Evolutionary conservation across 2,329 filamentous ascomycete species (phyloP).

Genomic region (Acarospora socialis): DNA sequence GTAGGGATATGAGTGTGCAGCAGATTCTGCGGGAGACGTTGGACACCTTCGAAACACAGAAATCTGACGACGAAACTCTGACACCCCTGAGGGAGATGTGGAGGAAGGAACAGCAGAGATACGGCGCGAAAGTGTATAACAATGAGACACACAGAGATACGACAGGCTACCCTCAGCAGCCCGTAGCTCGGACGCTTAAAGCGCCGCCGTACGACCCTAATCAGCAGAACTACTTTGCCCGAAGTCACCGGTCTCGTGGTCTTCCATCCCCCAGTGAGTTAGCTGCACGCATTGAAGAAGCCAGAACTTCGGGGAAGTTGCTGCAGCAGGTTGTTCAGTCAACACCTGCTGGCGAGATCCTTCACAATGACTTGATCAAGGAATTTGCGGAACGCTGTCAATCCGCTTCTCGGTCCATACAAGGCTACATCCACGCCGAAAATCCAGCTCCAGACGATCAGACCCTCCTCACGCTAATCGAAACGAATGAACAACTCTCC

Average conservation of each 20-base stretch:
- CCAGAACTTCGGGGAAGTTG: slow-evolving; percentile 76
- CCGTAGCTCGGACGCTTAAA: slow-evolving; percentile 28
- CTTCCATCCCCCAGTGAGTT: slow-evolving; percentile 62
- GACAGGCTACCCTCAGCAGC: slow-evolving; percentile 10
- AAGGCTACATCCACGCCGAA: slow-evolving; percentile 68
- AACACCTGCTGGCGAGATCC: slow-evolving; percentile 60
- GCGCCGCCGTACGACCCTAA: slow-evolving; percentile 25
- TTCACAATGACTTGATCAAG: slow-evolving; percentile 73
- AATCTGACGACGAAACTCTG: slow-evolving; percentile 60
- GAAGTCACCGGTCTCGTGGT: slow-evolving; percentile 32
- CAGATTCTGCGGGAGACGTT: slow-evolving; percentile 81
- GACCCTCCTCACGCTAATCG: slow-evolving; percentile 84
- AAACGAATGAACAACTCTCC: slow-evolving; percentile 84
- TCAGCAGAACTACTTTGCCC: slow-evolving; percentile 44
- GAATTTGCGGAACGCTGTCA: slow-evolving; percentile 85
- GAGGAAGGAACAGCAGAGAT: slow-evolving; percentile 78
- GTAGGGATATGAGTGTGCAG: slow-evolving; percentile 60
- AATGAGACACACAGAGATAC: slow-evolving; percentile 10
- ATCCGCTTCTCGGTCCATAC: slow-evolving; percentile 65
- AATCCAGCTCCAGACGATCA: slow-evolving; percentile 78
- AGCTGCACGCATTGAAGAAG: slow-evolving; percentile 72
- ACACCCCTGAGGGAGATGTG: slow-evolving; percentile 67
- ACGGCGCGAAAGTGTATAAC: slow-evolving; percentile 44
- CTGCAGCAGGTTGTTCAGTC: slow-evolving; percentile 85
- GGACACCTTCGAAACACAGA: slow-evolving; percentile 59